Percentiles rank a stretch among this genome's conserved stretches.
phyloP scores from a whole-genome alignment of 805 yeast species.

The Ogataea trehalophila region DNA sequence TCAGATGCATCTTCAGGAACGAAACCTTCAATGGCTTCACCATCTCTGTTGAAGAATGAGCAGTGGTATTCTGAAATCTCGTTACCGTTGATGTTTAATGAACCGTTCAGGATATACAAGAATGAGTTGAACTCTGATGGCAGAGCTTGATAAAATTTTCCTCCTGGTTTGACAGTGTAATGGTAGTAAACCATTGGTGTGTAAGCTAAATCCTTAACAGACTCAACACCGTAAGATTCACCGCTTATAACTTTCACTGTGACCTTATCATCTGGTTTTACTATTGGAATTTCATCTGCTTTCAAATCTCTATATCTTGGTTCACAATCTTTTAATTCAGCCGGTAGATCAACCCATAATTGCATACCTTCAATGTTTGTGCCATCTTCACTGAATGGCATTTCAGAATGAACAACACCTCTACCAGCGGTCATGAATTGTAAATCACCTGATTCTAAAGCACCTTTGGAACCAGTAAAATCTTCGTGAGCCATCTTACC shows the following conservation, averaged over 20 bases:
- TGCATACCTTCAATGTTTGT: slow-evolving; percentile 62
- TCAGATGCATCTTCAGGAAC: slow-evolving; percentile 41
- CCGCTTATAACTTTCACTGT: slow-evolving; percentile 75
- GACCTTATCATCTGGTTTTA: slow-evolving; percentile 57
- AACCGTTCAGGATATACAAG: slow-evolving; percentile 62
- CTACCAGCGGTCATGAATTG: slow-evolving; percentile 94
- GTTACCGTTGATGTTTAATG: slow-evolving; percentile 42
- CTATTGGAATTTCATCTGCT: slow-evolving; percentile 66
- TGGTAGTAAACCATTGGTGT: slow-evolving; percentile 77
- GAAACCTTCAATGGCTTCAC: slow-evolving; percentile 53
- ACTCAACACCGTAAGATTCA: slow-evolving; percentile 66
- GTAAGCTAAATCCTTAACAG: slow-evolving; percentile 69
- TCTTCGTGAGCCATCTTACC: slow-evolving; percentile 80
- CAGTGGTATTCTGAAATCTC: slow-evolving; percentile 42
- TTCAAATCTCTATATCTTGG: slow-evolving; percentile 80
- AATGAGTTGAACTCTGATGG: slow-evolving; percentile 63
- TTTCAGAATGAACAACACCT: slow-evolving; percentile 83
- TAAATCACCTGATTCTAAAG: slow-evolving; percentile 74
- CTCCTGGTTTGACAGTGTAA: slow-evolving; percentile 60
- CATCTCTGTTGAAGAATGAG: slow-evolving; percentile 66
- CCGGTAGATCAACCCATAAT: slow-evolving; percentile 84
- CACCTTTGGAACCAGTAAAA: slow-evolving; percentile 79
- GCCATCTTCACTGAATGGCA: slow-evolving; percentile 61
- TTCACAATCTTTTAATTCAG: slow-evolving; percentile 49
- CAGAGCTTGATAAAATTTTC: slow-evolving; percentile 54